Evolutionary conservation across 805 yeast species (phyloP), one percentile per base, ranked within the genome.

Genomic region (Lipomyces japonicus): DNA sequence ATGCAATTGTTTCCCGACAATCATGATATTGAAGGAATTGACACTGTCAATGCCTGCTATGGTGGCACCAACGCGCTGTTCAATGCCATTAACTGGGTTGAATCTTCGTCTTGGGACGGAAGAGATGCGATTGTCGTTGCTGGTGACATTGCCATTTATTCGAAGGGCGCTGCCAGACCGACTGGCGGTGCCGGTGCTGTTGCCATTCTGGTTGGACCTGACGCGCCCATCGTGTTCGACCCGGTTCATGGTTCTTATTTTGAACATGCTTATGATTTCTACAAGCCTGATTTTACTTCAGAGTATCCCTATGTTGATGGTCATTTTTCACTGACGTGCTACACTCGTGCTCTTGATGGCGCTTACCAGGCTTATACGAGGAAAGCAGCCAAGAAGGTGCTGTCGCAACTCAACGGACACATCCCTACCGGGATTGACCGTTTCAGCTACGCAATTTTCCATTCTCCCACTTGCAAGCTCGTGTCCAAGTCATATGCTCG

Each of bases 161-260:
- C 90, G 64, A 80, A 90, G 74, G 98, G 98, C 68, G 84, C 95
- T 34, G 98, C 98, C 50, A 84, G 98, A 78, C 98, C 98, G 66
- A 93, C 98, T 46, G 98, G 98, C 70, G 98, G 98, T 75, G 97
- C 95, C 48, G 98, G 98, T 68, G 78, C 95, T 42, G 95, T 91
- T 53, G 98, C 98, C 39, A 64, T 93, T 67, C 80, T 86, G 68
- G 86, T 93, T 64, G 98, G 98, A 44, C 96, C 97, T 46, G 95
- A 93, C 67, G 97, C 98, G 36, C 98, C 98, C 60, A 78, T 93
- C 61, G 96, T 87, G 36, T 82, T 93, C 63, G 97, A 93, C 63
- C 73, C 84, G 39, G 79, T 81, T 53, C 87, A 93, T 74, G 97
- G 97, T 58, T 79, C 95, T 21, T 86, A 75, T 77, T 86, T 93